Conservation (phyloP, 129 eudicot species). For the Silybum marianum region DNA sequence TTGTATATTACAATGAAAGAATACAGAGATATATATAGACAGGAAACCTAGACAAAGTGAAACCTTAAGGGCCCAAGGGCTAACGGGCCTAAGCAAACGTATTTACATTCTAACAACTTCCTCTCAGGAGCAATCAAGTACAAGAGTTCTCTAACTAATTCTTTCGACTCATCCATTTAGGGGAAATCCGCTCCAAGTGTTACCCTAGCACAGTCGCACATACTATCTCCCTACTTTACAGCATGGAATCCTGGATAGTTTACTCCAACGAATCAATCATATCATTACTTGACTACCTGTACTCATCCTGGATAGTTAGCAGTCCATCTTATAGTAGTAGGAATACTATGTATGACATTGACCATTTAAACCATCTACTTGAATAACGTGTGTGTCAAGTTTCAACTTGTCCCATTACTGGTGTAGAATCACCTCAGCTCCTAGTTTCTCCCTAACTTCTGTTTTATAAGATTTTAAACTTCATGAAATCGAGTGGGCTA, state of each 20-base stretch:
- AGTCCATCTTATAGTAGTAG: neutral
- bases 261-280: neutral
- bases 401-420: neutral
- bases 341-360: neutral
- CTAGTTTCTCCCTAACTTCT: neutral
- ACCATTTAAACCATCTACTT: neutral
- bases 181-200: neutral
- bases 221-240: neutral
- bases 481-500: neutral
- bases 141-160: neutral
- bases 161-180: conserved; percentile 3
- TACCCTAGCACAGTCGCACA: neutral
- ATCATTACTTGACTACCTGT: neutral
- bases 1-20: too few relatives aligned
- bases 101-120: too few relatives aligned
- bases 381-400: neutral
- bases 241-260: neutral
- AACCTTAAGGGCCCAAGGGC: too few relatives aligned
- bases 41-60: too few relatives aligned
- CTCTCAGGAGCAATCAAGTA: neutral
- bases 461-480: too few relatives aligned
- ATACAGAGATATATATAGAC: too few relatives aligned
- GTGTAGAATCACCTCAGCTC: neutral
- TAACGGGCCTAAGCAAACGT: too few relatives aligned
- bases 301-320: neutral